phyloP scores from a whole-genome alignment of 23 red algal species.

The Gracilaria domingensis region DNA sequence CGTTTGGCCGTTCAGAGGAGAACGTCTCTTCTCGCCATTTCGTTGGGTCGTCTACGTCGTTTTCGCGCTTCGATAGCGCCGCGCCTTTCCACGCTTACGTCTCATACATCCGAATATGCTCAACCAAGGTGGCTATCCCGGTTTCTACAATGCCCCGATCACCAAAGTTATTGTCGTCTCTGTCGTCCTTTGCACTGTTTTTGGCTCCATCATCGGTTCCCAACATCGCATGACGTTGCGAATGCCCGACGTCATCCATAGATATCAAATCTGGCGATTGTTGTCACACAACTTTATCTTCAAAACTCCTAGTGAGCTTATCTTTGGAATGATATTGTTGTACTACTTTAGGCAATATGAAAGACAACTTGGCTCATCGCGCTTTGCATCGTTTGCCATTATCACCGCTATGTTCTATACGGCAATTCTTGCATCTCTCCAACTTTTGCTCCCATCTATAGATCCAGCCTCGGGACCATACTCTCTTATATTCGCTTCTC shows the following conservation, averaged over 20 bases:
- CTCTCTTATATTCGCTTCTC: conserved; percentile 41
- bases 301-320: conserved; percentile 60
- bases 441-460: conserved; percentile 16
- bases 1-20: too few relatives aligned
- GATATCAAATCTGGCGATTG: conserved; percentile 48
- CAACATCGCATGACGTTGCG: conserved; percentile 36
- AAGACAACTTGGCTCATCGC: conserved; percentile 49
- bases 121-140: conserved; percentile 43
- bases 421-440: conserved; percentile 13
- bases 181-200: conserved; percentile 51
- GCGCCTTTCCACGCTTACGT: not conserved
- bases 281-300: conserved; percentile 71
- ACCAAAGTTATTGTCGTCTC: conserved; percentile 47
- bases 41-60: not conserved
- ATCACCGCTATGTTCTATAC: conserved; percentile 42
- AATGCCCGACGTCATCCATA: conserved; percentile 8
- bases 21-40: too few relatives aligned
- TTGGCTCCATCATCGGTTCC: conserved; percentile 46
- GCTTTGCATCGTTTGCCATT: conserved; percentile 46
- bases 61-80: not conserved
- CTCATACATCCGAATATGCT: conserved; percentile 23
- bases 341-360: conserved; percentile 68
- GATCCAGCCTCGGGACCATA: conserved; percentile 49
- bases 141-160: conserved; percentile 59
- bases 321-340: conserved; percentile 56